These are phyloP conservation scores for Coniochaeta ligniaria DNA, from an alignment of 2,329 filamentous ascomycete genomes.

Conservation along the genomic window DNA sequence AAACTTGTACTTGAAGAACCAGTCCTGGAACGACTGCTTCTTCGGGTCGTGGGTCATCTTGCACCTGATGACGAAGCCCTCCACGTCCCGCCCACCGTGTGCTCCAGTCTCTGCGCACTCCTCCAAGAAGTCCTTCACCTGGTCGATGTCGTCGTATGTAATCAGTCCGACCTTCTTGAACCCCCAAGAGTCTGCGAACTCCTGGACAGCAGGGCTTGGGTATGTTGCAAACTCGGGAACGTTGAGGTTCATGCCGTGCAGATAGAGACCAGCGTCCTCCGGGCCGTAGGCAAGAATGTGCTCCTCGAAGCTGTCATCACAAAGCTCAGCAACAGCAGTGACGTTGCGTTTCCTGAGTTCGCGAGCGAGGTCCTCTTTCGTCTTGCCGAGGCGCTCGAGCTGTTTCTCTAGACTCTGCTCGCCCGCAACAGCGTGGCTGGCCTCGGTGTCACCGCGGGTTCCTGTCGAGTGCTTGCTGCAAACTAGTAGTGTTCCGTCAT, in stretches of 20 bases:
- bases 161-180: constrained; percentile 84
- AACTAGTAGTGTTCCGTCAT: constrained; percentile 85
- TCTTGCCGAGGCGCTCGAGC: constrained; percentile 69
- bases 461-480: constrained; percentile 99
- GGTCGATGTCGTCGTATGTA: constrained; percentile 63
- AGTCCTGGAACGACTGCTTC: constrained; percentile 63
- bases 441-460: constrained; percentile 57
- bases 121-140: constrained; percentile 77
- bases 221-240: constrained; percentile 88
- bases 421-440: constrained; percentile 80
- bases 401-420: constrained; percentile 78
- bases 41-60: constrained; percentile 51
- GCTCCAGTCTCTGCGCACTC: constrained; percentile 80
- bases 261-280: constrained; percentile 80
- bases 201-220: constrained; percentile 72
- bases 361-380: constrained; percentile 67
- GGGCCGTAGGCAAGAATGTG: constrained; percentile 86
- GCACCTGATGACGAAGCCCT: constrained; percentile 95
- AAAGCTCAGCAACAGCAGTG: constrained; percentile 94
- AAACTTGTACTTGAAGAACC: constrained; percentile 99
- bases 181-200: constrained; percentile 87
- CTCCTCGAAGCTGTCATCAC: constrained; percentile 94
- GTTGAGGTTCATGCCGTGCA: constrained; percentile 95
- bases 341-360: constrained; percentile 73
- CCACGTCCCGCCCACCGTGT: constrained; percentile 85